Percentiles rank a stretch among this genome's conserved stretches.
These are phyloP conservation scores for Ganoderma leucocontextum DNA, from an alignment of 1,284 basidiomycete genomes.

Conservation along the genomic window DNA sequence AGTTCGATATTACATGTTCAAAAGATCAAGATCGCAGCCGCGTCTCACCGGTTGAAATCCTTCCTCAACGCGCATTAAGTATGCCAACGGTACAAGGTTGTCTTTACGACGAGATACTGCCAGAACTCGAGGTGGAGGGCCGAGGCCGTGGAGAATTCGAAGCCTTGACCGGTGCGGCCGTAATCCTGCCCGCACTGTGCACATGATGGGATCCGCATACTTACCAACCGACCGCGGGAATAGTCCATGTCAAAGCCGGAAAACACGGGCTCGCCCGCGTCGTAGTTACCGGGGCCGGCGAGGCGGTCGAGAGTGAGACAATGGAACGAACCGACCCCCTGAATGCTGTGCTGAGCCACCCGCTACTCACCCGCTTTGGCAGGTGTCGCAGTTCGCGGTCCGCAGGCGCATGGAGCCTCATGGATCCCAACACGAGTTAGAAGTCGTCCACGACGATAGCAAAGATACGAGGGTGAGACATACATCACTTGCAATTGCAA, in stretches of 20 bases:
- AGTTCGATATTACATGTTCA: constrained; percentile 2
- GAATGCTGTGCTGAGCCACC: background rate
- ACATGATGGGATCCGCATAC: background rate
- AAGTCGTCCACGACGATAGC: background rate
- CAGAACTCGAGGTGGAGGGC: background rate
- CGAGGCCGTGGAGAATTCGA: background rate
- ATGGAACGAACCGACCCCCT: background rate
- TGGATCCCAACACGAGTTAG: background rate
- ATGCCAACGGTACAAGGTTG: background rate
- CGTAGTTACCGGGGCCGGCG: background rate
- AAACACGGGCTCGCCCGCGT: background rate
- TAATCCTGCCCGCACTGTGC: background rate
- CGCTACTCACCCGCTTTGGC: constrained; percentile 20
- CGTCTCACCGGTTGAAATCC: constrained; percentile 66
- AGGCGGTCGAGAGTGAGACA: background rate
- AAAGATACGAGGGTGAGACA: background rate
- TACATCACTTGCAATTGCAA: background rate
- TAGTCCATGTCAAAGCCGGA: background rate
- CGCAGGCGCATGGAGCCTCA: too few relatives aligned
- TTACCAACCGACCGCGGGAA: background rate
- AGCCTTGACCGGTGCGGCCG: background rate
- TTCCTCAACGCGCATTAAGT: constrained; percentile 72
- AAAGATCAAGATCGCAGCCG: constrained; percentile 6
- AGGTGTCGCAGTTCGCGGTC: constrained; percentile 23
- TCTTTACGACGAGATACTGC: background rate